Percentiles rank a stretch among this genome's conserved stretches.
phyloP scores from a whole-genome alignment of 306 rosid genomes.

The Cucurbita ficifolia region DNA sequence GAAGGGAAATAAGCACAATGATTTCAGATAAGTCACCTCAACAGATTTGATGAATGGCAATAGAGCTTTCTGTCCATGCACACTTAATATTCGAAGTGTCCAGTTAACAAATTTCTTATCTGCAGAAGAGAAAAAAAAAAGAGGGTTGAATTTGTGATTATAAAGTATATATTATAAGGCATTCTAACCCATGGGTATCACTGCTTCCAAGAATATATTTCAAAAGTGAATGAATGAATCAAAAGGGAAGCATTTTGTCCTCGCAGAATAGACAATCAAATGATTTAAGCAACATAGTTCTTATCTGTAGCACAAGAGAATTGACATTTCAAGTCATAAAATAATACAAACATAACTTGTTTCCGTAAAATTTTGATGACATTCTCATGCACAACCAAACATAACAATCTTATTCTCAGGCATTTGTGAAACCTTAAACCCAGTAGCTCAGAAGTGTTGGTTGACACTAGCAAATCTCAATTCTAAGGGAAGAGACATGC shows the following conservation, averaged over 20 bases:
- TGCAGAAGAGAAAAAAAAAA: slow-evolving; percentile 14
- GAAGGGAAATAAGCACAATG: slow-evolving; percentile 10
- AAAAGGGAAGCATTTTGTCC: background rate
- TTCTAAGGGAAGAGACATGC: background rate
- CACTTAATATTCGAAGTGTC: slow-evolving; percentile 76
- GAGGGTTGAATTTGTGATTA: no score
- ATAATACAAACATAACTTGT: no score
- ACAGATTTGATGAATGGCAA: slow-evolving; percentile 72
- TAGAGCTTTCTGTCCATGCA: slow-evolving; percentile 66
- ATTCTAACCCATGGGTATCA: background rate
- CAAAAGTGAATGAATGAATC: background rate
- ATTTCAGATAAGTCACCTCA: slow-evolving; percentile 45
- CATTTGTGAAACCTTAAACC: no score
- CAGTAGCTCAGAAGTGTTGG: background rate
- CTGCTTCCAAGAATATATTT: background rate
- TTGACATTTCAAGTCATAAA: background rate
- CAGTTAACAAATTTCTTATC: slow-evolving; percentile 79
- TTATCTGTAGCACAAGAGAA: background rate
- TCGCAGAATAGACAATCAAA: background rate
- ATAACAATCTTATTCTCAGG: no score
- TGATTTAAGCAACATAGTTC: background rate
- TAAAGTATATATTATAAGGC: background rate
- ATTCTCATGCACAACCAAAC: no score
- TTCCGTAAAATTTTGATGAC: no score
- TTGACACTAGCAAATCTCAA: background rate